Percentiles rank a stretch among this genome's conserved stretches.
Conservation (phyloP, 140 eudicot species). For the Bidens hawaiensis region DNA sequence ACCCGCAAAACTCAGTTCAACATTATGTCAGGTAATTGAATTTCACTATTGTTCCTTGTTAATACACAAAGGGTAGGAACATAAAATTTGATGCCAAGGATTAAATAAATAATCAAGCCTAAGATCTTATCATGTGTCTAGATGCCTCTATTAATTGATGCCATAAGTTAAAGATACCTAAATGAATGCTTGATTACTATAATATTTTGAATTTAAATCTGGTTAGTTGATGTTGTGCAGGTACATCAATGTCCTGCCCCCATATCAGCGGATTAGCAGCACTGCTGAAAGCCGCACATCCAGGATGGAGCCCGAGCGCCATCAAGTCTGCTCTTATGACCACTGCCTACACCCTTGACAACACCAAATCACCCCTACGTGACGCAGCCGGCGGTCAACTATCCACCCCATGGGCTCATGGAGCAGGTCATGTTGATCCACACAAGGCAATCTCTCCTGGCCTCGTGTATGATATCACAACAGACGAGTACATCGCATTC, state of each 20-base stretch:
- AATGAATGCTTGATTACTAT: neutral
- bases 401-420: slow-evolving; percentile 73
- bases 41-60: too few species aligned
- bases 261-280: slow-evolving; percentile 96
- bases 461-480: slow-evolving; percentile 66
- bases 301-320: slow-evolving; percentile 93
- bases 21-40: slow-evolving; percentile 80
- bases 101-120: slow-evolving; percentile 5
- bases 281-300: slow-evolving; percentile 82
- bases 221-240: slow-evolving; percentile 34
- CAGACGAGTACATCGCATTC: slow-evolving; percentile 61
- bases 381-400: slow-evolving; percentile 59
- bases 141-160: slow-evolving; percentile 14
- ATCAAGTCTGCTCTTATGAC: slow-evolving; percentile 98
- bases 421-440: slow-evolving; percentile 89
- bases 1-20: slow-evolving; percentile 72
- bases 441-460: slow-evolving; percentile 91
- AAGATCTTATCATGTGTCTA: slow-evolving; percentile 11
- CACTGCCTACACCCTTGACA: slow-evolving; percentile 79
- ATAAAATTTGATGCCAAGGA: slow-evolving; percentile 22
- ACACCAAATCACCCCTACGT: slow-evolving; percentile 60
- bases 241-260: slow-evolving; percentile 99
- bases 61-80: neutral
- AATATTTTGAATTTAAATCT: too few species aligned
- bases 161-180: too few species aligned